These are phyloP conservation scores for Leccinum olivaceopallidum DNA, from an alignment of 768 basidiomycete genomes.

Conservation along the genomic window DNA sequence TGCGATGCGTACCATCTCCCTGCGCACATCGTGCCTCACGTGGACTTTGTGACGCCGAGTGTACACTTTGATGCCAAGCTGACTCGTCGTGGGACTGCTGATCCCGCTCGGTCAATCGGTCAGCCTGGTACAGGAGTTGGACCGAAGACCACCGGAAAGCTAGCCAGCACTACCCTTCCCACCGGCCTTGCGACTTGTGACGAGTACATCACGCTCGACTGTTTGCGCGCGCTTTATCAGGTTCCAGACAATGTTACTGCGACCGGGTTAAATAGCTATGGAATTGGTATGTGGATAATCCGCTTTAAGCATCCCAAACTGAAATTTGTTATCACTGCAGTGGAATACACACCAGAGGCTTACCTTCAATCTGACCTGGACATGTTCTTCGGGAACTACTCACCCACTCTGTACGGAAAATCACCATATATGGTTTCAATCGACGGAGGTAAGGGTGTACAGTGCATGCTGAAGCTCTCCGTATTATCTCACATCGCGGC, in stretches of 20 bases:
- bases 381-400: constrained; percentile 32
- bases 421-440: constrained; percentile 32
- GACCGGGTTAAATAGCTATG: constrained; percentile 22
- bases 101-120: background rate
- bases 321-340: constrained; percentile 8
- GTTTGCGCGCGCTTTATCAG: constrained; percentile 32
- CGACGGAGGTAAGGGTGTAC: constrained; percentile 29
- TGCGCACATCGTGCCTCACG: constrained; percentile 30
- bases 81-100: constrained; percentile 9
- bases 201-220: constrained; percentile 31
- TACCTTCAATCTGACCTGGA: constrained; percentile 32
- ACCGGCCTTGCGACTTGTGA: constrained; percentile 25
- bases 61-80: constrained; percentile 33
- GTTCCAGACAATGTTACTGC: constrained; percentile 14
- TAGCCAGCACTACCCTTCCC: constrained; percentile 4
- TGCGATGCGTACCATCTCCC: constrained; percentile 38
- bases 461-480: background rate
- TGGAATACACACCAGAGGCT: constrained; percentile 35
- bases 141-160: constrained; percentile 24
- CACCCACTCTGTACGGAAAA: constrained; percentile 21
- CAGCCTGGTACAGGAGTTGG: background rate
- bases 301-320: background rate
- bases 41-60: constrained; percentile 36
- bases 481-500: constrained; percentile 8
- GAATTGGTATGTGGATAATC: background rate